Base-by-base conservation (phyloP, 225 moss, liverwort and hornwort species). In the Asterella californica region DNA sequence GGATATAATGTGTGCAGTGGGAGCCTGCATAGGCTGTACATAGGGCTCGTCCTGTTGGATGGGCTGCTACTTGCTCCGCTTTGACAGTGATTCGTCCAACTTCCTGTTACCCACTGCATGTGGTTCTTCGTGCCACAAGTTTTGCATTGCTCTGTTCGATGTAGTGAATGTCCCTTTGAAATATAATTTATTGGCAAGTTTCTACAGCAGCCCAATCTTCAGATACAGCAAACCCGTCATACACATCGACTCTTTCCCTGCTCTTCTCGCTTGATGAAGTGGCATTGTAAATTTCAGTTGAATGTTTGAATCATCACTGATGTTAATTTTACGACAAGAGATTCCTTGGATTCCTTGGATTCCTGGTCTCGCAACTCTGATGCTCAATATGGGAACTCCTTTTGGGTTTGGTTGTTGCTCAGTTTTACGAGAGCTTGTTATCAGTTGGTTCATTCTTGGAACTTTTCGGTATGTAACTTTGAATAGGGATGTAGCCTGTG, bases 21-120 rank as follows among this genome's bases (percentile, higher is more conserved):
- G 79, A 82, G 84, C 82, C 74, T 84, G 81, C 91, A 91, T 82
- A 81, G 88, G 90, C 87, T 94, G 91, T 94, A 91, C 85, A 93
- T 93, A 90, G 87, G 88, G 90, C 83, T 85, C 89, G 81, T 91
- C 83, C 79, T 82, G 86, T 84, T 87, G 89, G 88, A 90, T 85
- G 89, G 89, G 87, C 89, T 85, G 83, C 86, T 91, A 72, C 72
- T 76, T 82, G 76, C 83, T 84, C 79, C 78, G 71, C 80, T 84
- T 82, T 90, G 90, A 86, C 86, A 88, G 86, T 90, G 86, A 87
- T 88, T n/a, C 83, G 87, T 81, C 81, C 80, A 70, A 61, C 68
- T 84, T 91, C 83, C 86, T 88, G 78, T 76, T 83, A 82, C 81
- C 79, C 85, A 49, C 72, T 78, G 81, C 75, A 77, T 72, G 87